A percentile compares a stretch with the other conserved stretches of the same genome.
Evolutionary conservation across 1,284 basidiomycete species (phyloP).

Genomic region (Earliella scabrosa): DNA sequence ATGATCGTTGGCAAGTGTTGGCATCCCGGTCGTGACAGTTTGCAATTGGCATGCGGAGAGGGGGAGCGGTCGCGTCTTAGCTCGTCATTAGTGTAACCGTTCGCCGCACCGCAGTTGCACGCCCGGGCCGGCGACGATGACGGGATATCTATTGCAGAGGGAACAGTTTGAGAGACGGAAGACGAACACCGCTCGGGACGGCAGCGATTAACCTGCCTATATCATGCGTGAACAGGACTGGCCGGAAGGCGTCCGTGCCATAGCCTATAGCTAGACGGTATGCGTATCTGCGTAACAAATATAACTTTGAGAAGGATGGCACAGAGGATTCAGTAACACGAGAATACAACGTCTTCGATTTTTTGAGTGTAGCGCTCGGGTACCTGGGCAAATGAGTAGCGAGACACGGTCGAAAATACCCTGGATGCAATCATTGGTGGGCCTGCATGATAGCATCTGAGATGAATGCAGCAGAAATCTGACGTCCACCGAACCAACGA

Average conservation of each 20-base stretch:
- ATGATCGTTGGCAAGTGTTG: no score
- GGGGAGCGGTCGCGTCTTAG: background rate
- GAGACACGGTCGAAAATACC: background rate
- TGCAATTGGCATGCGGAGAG: no score
- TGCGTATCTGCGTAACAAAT: conserved; percentile 28
- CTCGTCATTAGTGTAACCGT: background rate
- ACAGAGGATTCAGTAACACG: conserved; percentile 15
- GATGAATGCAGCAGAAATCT: conserved; percentile 85
- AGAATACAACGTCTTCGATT: conserved; percentile 23
- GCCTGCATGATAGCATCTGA: conserved; percentile 93
- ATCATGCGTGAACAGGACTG: conserved; percentile 18
- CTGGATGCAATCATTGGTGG: conserved; percentile 58
- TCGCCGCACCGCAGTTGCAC: conserved; percentile 7
- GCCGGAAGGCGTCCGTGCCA: conserved; percentile 6
- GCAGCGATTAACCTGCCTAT: conserved; percentile 39
- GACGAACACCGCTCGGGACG: conserved; percentile 20
- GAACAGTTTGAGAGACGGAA: conserved; percentile 28
- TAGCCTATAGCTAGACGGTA: conserved; percentile 15
- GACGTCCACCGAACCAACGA: conserved; percentile 93
- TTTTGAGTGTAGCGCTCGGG: conserved; percentile 10
- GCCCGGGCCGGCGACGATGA: background rate
- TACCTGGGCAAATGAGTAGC: background rate
- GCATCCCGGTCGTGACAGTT: no score
- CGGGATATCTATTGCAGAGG: conserved; percentile 32
- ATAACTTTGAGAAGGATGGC: conserved; percentile 24